Percentiles rank a stretch among this genome's conserved stretches.
phyloP scores from a whole-genome alignment of 23 red algal species.

The Agarophyton chilense region DNA sequence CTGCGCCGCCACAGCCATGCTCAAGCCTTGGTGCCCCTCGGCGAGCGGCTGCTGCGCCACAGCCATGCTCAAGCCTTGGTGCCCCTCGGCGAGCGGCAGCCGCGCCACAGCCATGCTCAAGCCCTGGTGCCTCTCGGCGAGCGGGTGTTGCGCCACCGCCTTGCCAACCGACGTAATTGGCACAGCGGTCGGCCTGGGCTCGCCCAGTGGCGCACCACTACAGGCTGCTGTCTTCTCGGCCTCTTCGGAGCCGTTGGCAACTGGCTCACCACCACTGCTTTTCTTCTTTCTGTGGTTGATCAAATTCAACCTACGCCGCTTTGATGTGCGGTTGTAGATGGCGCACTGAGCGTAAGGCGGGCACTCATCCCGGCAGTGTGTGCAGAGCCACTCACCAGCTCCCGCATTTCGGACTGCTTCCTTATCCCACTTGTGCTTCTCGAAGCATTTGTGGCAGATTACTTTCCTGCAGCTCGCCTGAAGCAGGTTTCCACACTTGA shows the following conservation, averaged over 20 bases:
- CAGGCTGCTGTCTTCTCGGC: not conserved
- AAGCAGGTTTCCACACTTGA: slow-evolving; percentile 65
- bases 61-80: no score
- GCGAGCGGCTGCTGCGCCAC: no score
- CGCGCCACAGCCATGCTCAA: no score
- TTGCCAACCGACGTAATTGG: no score
- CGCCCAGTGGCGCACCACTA: not conserved
- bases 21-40: no score
- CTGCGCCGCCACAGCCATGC: no score
- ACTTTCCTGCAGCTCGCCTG: slow-evolving; percentile 64
- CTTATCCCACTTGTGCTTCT: slow-evolving; percentile 16
- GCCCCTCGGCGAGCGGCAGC: no score
- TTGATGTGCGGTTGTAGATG: slow-evolving; percentile 79
- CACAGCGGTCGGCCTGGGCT: no score
- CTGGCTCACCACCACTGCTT: not conserved
- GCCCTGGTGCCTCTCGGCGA: no score
- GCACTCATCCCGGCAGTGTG: slow-evolving; percentile 80
- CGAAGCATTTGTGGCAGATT: slow-evolving; percentile 75
- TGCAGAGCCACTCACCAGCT: slow-evolving; percentile 60
- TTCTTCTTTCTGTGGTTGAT: slow-evolving; percentile 75
- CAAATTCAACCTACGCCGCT: slow-evolving; percentile 57
- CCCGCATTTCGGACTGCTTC: slow-evolving; percentile 36
- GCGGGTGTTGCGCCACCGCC: no score
- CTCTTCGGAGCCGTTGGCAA: no score
- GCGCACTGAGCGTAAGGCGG: slow-evolving; percentile 66